Conservation (phyloP, 2,329 filamentous ascomycete species). For the Fusarium proliferatum region DNA sequence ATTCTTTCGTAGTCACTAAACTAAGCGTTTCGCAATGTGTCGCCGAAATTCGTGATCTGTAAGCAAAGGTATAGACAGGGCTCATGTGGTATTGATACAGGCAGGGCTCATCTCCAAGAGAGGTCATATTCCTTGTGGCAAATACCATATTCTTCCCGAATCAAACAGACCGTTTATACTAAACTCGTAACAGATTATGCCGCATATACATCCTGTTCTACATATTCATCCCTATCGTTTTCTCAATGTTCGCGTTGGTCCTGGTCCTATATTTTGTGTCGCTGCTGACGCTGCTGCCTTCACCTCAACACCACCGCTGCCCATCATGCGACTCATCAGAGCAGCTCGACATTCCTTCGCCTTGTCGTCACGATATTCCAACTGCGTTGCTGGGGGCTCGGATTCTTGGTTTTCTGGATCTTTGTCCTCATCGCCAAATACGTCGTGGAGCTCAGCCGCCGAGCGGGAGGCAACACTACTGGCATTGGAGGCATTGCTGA, state of each 20-base stretch:
- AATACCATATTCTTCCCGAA: neutral
- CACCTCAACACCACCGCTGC: slow-evolving; percentile 30
- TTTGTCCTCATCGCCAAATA: slow-evolving; percentile 37
- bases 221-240: slow-evolving; percentile 24
- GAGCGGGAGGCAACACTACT: slow-evolving; percentile 60
- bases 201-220: neutral
- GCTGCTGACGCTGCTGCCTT: slow-evolving; percentile 18
- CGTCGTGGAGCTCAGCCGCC: slow-evolving; percentile 44
- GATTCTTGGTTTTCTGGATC: slow-evolving; percentile 41
- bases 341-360: slow-evolving; percentile 57
- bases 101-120: neutral
- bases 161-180: neutral
- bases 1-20: neutral
- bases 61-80: neutral
- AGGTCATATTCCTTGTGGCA: neutral
- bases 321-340: slow-evolving; percentile 59
- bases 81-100: neutral
- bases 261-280: slow-evolving; percentile 11
- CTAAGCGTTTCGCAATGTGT: neutral
- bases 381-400: slow-evolving; percentile 61
- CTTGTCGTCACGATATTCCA: slow-evolving; percentile 64
- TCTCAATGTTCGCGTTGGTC: slow-evolving; percentile 39
- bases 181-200: slow-evolving; percentile 3
- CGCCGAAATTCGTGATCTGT: neutral
- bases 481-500: slow-evolving; percentile 66